Evolutionary conservation across 768 basidiomycete genomes (phyloP).

Genomic region (Leccinum aurantiacum): DNA sequence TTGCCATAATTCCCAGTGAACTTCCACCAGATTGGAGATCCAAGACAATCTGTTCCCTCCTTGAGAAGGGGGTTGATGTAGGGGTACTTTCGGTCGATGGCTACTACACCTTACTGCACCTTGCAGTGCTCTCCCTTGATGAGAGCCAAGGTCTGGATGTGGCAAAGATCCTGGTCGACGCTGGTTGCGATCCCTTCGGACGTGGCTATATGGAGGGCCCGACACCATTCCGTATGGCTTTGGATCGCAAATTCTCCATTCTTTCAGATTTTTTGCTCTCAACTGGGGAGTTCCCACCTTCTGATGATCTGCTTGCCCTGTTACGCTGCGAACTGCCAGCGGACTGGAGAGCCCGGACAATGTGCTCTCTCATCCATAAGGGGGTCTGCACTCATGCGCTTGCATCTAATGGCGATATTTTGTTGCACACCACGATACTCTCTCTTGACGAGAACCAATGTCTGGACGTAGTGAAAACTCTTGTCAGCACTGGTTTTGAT

Average conservation of each 20-base stretch:
- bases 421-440: not conserved
- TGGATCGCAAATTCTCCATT: not conserved
- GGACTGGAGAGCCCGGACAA: not conserved
- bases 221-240: not conserved
- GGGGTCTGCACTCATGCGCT: not conserved
- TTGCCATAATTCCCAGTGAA: not conserved
- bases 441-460: not conserved
- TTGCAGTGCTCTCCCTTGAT: not conserved
- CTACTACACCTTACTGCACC: not conserved
- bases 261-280: slow-evolving; percentile 1
- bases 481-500: not conserved
- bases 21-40: not conserved
- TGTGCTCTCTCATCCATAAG: not conserved
- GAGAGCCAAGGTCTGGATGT: not conserved
- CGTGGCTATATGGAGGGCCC: not conserved
- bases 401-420: not conserved
- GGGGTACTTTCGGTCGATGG: not conserved
- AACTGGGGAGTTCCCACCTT: not conserved
- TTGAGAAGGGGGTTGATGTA: not conserved
- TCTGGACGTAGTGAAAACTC: not conserved
- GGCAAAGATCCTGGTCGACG: not conserved
- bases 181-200: not conserved
- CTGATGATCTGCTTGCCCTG: not conserved
- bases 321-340: not conserved
- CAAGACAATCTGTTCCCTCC: not conserved